A percentile compares a stretch with the other conserved stretches of the same genome.
Evolutionary conservation across 1,284 basidiomycete genomes (phyloP).

Genomic region (Cystobasidium pallidum): DNA sequence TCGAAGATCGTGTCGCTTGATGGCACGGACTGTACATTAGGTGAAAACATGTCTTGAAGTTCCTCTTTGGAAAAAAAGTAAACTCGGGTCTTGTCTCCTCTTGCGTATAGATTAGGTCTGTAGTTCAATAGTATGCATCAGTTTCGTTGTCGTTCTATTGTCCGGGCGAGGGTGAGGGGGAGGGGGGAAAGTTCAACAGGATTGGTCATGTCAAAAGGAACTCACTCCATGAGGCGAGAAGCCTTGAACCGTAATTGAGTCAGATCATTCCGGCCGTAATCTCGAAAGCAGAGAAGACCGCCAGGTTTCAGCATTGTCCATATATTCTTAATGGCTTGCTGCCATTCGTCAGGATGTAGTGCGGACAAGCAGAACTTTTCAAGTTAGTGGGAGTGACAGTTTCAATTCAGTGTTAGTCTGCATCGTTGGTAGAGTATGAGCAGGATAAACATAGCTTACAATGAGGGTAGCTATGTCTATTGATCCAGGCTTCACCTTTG

Average conservation of each 20-base stretch:
- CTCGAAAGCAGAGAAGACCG: slow-evolving; percentile 81
- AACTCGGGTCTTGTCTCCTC: slow-evolving; percentile 94
- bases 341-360: slow-evolving; percentile 91
- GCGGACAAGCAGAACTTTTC: slow-evolving; percentile 82
- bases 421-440: neutral
- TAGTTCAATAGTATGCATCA: no score
- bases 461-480: slow-evolving; percentile 91
- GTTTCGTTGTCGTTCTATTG: no score
- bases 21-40: neutral
- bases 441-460: slow-evolving; percentile 2
- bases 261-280: slow-evolving; percentile 93
- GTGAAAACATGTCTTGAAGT: slow-evolving; percentile 53
- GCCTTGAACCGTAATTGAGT: slow-evolving; percentile 92
- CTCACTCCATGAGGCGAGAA: slow-evolving; percentile 75
- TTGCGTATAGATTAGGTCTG: slow-evolving; percentile 76
- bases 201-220: neutral
- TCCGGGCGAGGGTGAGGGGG: no score
- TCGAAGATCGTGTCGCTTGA: slow-evolving; percentile 2
- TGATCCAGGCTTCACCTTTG: slow-evolving; percentile 63
- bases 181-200: no score
- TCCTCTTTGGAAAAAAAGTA: slow-evolving; percentile 88
- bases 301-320: slow-evolving; percentile 84
- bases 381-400: neutral
- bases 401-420: neutral
- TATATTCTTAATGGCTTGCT: slow-evolving; percentile 79